Conservation (phyloP, 192 early-diverging fungal genomes). For the Coemansia sp. region DNA sequence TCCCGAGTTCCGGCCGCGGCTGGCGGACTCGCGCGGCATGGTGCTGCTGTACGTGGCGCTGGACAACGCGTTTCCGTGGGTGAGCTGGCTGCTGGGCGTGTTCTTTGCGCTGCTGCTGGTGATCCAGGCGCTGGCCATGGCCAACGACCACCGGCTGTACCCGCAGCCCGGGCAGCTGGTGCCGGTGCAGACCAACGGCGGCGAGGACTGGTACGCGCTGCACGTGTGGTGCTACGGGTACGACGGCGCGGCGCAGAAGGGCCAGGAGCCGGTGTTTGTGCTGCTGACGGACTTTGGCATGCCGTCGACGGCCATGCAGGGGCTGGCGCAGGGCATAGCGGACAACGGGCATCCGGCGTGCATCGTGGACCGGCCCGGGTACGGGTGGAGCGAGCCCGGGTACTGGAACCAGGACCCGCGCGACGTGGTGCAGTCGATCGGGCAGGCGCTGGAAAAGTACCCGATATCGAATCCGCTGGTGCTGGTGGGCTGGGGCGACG, state of each 20-base stretch:
- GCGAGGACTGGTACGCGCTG: constrained; percentile 42
- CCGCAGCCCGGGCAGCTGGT: constrained; percentile 32
- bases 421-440: constrained; percentile 51
- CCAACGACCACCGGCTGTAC: constrained; percentile 36
- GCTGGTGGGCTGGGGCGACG: constrained; percentile 53
- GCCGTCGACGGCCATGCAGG: constrained; percentile 50
- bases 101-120: constrained; percentile 44
- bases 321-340: constrained; percentile 36
- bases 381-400: constrained; percentile 55
- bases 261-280: constrained; percentile 39
- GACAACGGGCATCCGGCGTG: constrained; percentile 43
- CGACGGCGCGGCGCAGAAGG: not conserved
- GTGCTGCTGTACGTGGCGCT: constrained; percentile 28
- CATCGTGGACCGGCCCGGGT: constrained; percentile 51
- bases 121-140: constrained; percentile 49
- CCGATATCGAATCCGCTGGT: constrained; percentile 42
- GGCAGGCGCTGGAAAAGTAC: constrained; percentile 45
- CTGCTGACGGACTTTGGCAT: constrained; percentile 49
- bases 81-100: constrained; percentile 23
- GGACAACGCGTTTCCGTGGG: constrained; percentile 41
- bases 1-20: constrained; percentile 40
- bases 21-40: constrained; percentile 32
- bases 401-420: constrained; percentile 47
- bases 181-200: constrained; percentile 41
- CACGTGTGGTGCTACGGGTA: constrained; percentile 51